Evolutionary conservation across 2,329 filamentous ascomycete species (phyloP), one percentile per base, ranked within the genome.

Genomic region (Cryphonectria japonica): DNA sequence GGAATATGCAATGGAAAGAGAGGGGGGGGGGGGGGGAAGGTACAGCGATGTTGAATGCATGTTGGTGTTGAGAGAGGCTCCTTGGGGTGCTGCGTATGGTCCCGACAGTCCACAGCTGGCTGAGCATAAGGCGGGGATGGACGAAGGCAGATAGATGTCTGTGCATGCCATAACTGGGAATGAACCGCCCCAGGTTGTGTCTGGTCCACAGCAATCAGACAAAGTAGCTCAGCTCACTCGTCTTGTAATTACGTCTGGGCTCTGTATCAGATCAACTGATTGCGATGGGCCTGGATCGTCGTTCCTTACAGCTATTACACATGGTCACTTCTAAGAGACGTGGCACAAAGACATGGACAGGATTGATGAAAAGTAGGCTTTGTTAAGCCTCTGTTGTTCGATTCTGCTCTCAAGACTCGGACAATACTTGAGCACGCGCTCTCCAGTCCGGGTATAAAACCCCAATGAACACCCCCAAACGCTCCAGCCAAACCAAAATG

Each of bases 401-500:
- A 69, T 71, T 68, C 63, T 66, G 70, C 69, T 64, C 50, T 46
- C 37, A 65, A 32, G 29, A 61, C 32, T 39, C 22, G 34, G 59
- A 61, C 19, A 39, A 32, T 4, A 32, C 60, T 46, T 46, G 66
- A 71, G 66, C 66, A 68, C 68, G 60, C 63, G 46, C n/a, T 67
- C 57, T 61, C 46, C 57, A 50, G 65, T 70, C 68, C 71, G 71
- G 71, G 71, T 72, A 72, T 72, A 68, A 34, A n/a, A 70, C 60
- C 71, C 69, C 68, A 66, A 66, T 70, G 68, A 73, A 73, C 72
- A 71, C 72, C 69, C 66, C 70, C 60, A 68, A 72, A 69, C 69
- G 72, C 69, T 73, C 72, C 72, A 72, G 65, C 72, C 72, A 65
- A 69, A 67, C 69, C 69, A 72, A 68, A 68, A 73, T 73, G 72